Percentiles rank a stretch among this genome's conserved stretches.
Evolutionary conservation across 1,139 yeast species (phyloP).

Genomic region (Taphrina deformans): DNA sequence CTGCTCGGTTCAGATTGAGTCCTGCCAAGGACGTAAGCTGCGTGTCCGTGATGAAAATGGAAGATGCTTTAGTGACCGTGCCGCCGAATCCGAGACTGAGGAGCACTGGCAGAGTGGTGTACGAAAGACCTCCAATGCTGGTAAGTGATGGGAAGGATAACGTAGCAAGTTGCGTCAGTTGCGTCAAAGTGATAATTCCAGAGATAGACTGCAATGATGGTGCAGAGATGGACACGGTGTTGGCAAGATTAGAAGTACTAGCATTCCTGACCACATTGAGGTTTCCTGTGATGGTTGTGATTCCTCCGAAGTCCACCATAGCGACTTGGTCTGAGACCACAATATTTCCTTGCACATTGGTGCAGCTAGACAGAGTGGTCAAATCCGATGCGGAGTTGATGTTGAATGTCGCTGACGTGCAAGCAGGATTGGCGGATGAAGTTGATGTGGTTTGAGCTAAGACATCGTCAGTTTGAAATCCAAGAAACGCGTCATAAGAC

Average conservation of each 20-base stretch:
- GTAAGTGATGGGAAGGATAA: conserved; percentile 76
- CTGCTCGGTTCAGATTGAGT: conserved; percentile 70
- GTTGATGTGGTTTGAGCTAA: conserved; percentile 12
- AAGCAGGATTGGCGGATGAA: conserved; percentile 16
- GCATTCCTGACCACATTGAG: conserved; percentile 52
- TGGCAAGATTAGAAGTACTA: conserved; percentile 60
- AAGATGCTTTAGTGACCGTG: conserved; percentile 73
- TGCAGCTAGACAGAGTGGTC: conserved; percentile 70
- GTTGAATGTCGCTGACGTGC: conserved; percentile 26
- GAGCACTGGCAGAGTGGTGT: conserved; percentile 84
- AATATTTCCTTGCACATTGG: conserved; percentile 77
- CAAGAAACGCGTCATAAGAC: not conserved
- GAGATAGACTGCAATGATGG: conserved; percentile 74
- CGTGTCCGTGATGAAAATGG: conserved; percentile 81
- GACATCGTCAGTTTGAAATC: not conserved
- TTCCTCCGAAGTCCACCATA: conserved; percentile 52
- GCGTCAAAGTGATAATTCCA: conserved; percentile 62
- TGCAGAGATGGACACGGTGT: conserved; percentile 58
- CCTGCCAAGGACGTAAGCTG: conserved; percentile 76
- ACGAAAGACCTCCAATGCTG: conserved; percentile 74
- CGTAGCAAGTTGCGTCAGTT: conserved; percentile 65
- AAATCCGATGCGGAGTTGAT: conserved; percentile 71
- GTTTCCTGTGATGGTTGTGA: conserved; percentile 73
- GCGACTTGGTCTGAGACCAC: conserved; percentile 61
- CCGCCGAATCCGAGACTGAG: conserved; percentile 65